Percentiles rank a stretch among this genome's conserved stretches.
Conservation (phyloP, 2,329 filamentous ascomycete species). For the Monilinia laxa region DNA sequence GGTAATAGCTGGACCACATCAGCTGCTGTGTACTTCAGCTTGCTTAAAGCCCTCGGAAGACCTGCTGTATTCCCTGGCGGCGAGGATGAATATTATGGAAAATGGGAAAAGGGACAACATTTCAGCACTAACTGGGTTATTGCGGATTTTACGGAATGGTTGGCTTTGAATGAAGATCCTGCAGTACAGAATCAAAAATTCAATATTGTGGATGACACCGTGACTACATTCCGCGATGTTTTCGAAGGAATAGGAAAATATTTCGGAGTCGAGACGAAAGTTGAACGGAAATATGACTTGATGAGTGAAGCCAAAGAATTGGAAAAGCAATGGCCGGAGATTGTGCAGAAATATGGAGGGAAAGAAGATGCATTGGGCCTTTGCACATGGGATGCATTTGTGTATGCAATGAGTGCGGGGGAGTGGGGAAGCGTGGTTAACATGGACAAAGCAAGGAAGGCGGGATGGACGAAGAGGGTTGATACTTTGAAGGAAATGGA, state of each 20-base stretch:
- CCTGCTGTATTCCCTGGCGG: slow-evolving; percentile 4
- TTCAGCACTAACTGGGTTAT: slow-evolving; percentile 1
- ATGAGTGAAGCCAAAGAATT: slow-evolving; percentile 13
- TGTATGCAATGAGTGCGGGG: slow-evolving; percentile 2
- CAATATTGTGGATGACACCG: slow-evolving; percentile 20
- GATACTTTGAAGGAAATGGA: slow-evolving; percentile 18
- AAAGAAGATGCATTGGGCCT: slow-evolving; percentile 4
- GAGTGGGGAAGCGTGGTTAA: slow-evolving; percentile 20
- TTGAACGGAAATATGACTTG: background rate
- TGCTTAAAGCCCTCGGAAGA: background rate
- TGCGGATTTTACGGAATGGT: slow-evolving; percentile 8
- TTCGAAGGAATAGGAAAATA: slow-evolving; percentile 14
- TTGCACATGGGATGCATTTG: slow-evolving; percentile 17
- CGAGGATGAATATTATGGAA: background rate
- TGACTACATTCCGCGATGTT: slow-evolving; percentile 9
- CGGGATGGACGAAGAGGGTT: slow-evolving; percentile 10
- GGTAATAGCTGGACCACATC: slow-evolving; percentile 1
- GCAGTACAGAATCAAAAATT: slow-evolving; percentile 11
- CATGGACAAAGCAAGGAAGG: slow-evolving; percentile 20
- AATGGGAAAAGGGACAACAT: slow-evolving; percentile 3
- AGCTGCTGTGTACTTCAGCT: slow-evolving; percentile 15
- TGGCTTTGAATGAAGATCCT: background rate
- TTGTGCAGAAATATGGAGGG: background rate
- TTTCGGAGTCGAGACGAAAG: slow-evolving; percentile 12
- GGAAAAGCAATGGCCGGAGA: slow-evolving; percentile 1